Evolutionary conservation across 202 grass and related monocot species (phyloP).

Genomic region (Carex arenaria): DNA sequence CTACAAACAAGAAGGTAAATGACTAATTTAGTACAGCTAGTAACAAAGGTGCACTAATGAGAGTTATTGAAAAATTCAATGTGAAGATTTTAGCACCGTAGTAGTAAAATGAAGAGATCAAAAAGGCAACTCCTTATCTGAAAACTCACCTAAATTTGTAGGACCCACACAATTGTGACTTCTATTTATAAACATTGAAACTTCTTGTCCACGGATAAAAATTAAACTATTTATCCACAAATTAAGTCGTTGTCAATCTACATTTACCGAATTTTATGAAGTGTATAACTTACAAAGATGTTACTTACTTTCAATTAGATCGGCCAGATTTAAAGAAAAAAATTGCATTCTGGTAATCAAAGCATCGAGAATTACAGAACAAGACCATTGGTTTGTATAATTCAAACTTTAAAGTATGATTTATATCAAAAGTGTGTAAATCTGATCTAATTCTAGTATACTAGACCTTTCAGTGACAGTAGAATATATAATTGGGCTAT

Average conservation of each 20-base stretch:
- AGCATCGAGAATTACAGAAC: not conserved
- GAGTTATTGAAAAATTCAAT: not conserved
- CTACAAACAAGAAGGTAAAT: not conserved
- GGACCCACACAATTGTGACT: not conserved
- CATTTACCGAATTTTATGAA: not conserved
- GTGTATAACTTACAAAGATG: not conserved
- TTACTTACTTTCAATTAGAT: not conserved
- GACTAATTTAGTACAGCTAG: not conserved
- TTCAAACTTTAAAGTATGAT: not conserved
- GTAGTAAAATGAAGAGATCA: not conserved
- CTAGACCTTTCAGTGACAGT: not conserved
- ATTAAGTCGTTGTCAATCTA: conserved; percentile 20
- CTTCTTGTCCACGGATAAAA: not conserved
- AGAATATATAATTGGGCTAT: not conserved
- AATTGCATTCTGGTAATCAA: not conserved
- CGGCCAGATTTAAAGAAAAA: not conserved
- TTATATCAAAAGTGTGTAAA: not conserved
- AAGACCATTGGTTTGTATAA: not conserved
- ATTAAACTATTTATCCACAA: not conserved
- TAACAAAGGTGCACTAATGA: not conserved
- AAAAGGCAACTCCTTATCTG: not conserved
- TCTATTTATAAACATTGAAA: not conserved
- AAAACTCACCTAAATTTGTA: not conserved
- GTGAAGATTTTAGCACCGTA: not conserved
- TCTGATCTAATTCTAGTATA: conserved; percentile 22